Conservation (phyloP, 2,329 filamentous ascomycete genomes). For the Monilinia laxa region DNA sequence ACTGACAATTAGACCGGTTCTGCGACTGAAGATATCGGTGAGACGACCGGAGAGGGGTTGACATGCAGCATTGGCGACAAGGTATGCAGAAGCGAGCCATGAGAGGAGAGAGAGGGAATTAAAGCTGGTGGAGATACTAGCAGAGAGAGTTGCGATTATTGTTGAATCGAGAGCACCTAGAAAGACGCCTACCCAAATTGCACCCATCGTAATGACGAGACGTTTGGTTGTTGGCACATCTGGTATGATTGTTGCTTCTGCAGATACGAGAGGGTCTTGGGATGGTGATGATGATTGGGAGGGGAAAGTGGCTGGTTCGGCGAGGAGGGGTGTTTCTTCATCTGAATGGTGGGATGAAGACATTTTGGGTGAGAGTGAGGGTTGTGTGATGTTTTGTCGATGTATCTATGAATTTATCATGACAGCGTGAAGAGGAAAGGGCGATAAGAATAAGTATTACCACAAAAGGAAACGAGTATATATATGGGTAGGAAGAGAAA, state of each 20-base stretch:
- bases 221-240: constrained; percentile 50
- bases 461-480: background rate
- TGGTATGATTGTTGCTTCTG: constrained; percentile 44
- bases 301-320: constrained; percentile 22
- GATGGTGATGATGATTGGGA: background rate
- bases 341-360: constrained; percentile 21
- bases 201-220: constrained; percentile 55
- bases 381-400: background rate
- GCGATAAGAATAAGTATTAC: no score
- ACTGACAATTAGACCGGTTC: constrained; percentile 74
- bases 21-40: constrained; percentile 84
- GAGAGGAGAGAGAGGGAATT: constrained; percentile 77
- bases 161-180: constrained; percentile 70
- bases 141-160: constrained; percentile 81
- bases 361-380: background rate
- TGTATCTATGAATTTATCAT: background rate
- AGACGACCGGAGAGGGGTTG: constrained; percentile 83
- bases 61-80: constrained; percentile 83
- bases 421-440: background rate
- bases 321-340: constrained; percentile 38
- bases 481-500: background rate
- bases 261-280: constrained; percentile 11
- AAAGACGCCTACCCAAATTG: constrained; percentile 61
- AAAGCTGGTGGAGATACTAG: constrained; percentile 81
- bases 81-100: constrained; percentile 84